Conservation (phyloP, 2,329 filamentous ascomycete species). For the Leptographium galeiforme region DNA sequence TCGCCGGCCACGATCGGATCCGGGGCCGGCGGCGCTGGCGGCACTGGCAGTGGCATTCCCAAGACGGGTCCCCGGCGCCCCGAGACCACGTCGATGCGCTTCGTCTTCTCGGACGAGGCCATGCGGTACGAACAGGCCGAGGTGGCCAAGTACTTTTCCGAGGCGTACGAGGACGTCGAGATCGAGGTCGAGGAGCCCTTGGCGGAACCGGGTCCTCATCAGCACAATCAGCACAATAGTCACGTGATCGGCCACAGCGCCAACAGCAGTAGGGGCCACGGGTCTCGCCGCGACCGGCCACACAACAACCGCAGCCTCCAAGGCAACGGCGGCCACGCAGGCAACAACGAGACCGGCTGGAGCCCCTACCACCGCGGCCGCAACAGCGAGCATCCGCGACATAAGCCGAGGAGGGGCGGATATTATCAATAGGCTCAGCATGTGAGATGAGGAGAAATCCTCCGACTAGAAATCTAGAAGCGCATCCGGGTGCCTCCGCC, state of each 20-base stretch:
- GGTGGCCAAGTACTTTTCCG: slow-evolving; percentile 55
- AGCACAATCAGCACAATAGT: background rate
- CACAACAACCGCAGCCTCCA: background rate
- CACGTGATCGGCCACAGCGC: background rate
- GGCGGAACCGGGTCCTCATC: slow-evolving; percentile 17
- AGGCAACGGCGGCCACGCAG: background rate
- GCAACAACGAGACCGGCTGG: background rate
- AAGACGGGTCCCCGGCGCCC: slow-evolving; percentile 33
- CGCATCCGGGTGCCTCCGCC: too few species aligned
- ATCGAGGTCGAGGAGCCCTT: slow-evolving; percentile 60
- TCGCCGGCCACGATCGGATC: slow-evolving; percentile 27
- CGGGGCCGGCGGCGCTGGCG: slow-evolving; percentile 15
- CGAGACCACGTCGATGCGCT: slow-evolving; percentile 65
- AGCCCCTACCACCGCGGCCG: slow-evolving; percentile 1
- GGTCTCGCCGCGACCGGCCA: slow-evolving; percentile 3
- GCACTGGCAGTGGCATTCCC: too few species aligned
- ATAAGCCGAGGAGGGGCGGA: slow-evolving; percentile 1
- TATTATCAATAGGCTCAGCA: background rate
- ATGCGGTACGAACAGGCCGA: slow-evolving; percentile 57
- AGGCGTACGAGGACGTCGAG: slow-evolving; percentile 65
- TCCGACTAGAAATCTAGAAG: too few species aligned
- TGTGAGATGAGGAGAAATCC: too few species aligned
- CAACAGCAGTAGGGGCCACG: background rate
- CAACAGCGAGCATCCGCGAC: slow-evolving; percentile 1
- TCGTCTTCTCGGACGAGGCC: slow-evolving; percentile 71